Conservation (phyloP, 768 basidiomycete species). For the Lenzites betulinus region DNA sequence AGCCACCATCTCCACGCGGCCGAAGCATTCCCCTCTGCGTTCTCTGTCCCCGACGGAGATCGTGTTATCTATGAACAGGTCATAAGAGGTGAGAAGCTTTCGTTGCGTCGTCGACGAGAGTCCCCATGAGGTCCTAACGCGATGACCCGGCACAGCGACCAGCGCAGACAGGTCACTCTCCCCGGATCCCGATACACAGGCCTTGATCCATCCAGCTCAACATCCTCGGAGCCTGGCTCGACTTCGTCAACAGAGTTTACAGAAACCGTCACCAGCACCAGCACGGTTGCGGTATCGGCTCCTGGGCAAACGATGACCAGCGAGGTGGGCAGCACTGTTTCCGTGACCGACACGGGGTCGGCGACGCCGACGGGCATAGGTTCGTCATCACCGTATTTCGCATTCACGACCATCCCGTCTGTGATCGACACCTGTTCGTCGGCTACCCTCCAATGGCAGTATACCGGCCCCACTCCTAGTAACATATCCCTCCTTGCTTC, state of each 20-base stretch:
- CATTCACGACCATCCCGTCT: conserved; percentile 29
- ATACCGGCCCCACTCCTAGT: neutral
- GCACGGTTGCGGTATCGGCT: conserved; percentile 1
- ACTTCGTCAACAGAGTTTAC: neutral
- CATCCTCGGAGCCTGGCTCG: neutral
- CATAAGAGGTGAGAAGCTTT: conserved; percentile 1
- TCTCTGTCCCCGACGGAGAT: conserved; percentile 1
- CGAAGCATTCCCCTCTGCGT: conserved; percentile 6
- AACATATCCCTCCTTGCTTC: conserved; percentile 22
- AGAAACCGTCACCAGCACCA: conserved; percentile 5
- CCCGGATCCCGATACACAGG: conserved; percentile 14
- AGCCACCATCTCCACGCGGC: conserved; percentile 22
- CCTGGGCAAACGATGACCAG: conserved; percentile 2
- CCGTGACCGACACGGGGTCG: neutral
- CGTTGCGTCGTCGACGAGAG: neutral
- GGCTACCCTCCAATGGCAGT: conserved; percentile 33
- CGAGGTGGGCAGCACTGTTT: neutral
- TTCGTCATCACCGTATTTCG: conserved; percentile 10
- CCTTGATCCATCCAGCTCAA: neutral
- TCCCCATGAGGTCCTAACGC: neutral
- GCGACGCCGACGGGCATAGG: neutral
- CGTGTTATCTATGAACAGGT: conserved; percentile 15
- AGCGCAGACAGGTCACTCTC: conserved; percentile 14
- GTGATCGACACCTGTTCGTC: conserved; percentile 38
- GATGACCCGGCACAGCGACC: conserved; percentile 7